Evolutionary conservation across 805 yeast species (phyloP).

Genomic region (Vanderwaltozyma verrucispora): DNA sequence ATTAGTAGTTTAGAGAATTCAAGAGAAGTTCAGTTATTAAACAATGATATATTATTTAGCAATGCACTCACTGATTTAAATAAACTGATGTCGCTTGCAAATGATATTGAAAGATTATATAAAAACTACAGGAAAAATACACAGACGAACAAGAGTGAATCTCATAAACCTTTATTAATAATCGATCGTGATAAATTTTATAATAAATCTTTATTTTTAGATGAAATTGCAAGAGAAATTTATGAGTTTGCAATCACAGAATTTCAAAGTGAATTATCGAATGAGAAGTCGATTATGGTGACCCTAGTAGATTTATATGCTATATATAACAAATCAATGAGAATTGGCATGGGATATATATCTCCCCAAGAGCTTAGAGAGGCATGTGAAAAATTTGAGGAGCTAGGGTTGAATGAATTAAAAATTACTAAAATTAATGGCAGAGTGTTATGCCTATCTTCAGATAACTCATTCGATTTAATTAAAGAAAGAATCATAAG

Average conservation of each 20-base stretch:
- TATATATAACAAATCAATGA: slow-evolving; percentile 52
- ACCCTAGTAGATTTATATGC: slow-evolving; percentile 55
- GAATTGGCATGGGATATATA: slow-evolving; percentile 55
- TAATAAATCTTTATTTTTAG: slow-evolving; percentile 35
- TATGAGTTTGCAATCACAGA: slow-evolving; percentile 50
- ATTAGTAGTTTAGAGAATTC: slow-evolving; percentile 57
- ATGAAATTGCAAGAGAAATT: slow-evolving; percentile 69
- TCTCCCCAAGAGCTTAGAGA: slow-evolving; percentile 57
- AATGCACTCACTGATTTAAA: slow-evolving; percentile 69
- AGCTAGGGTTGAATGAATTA: slow-evolving; percentile 39
- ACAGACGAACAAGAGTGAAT: slow-evolving; percentile 1
- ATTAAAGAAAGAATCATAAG: slow-evolving; percentile 20
- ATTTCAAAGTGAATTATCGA: slow-evolving; percentile 24
- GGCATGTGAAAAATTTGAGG: slow-evolving; percentile 48
- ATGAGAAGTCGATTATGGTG: slow-evolving; percentile 41
- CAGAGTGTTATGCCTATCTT: slow-evolving; percentile 28
- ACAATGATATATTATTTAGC: slow-evolving; percentile 51
- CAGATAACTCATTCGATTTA: slow-evolving; percentile 23
- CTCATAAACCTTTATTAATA: slow-evolving; percentile 13
- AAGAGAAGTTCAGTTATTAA: slow-evolving; percentile 43
- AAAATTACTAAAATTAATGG: slow-evolving; percentile 30
- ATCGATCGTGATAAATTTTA: slow-evolving; percentile 29
- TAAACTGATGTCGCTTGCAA: slow-evolving; percentile 66
- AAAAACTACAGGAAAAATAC: slow-evolving; percentile 23
- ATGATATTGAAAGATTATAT: slow-evolving; percentile 54